phyloP scores from a whole-genome alignment of 2,329 filamentous ascomycete species.

The Fusarium subglutinans region DNA sequence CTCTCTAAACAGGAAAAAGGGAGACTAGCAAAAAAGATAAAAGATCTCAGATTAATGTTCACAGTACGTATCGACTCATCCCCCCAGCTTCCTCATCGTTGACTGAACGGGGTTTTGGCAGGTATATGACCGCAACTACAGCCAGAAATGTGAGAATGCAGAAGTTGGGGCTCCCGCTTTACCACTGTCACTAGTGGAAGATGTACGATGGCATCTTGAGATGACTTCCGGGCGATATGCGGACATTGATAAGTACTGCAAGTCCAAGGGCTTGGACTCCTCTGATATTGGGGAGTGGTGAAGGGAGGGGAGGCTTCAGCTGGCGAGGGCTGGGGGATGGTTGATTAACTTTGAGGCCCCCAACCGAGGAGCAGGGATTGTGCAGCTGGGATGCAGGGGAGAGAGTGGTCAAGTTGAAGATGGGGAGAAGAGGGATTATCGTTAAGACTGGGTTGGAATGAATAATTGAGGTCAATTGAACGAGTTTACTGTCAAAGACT shows the following conservation, averaged over 20 bases:
- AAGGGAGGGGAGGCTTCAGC: neutral
- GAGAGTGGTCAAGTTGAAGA: neutral
- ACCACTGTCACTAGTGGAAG: neutral
- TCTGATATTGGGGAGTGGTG: neutral
- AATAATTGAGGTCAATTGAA: neutral
- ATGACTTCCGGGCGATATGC: neutral
- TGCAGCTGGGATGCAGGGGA: neutral
- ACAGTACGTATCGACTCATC: neutral
- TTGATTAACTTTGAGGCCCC: slow-evolving; percentile 14
- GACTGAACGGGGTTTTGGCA: neutral
- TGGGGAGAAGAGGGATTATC: neutral
- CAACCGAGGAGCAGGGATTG: slow-evolving; percentile 12
- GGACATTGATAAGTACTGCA: neutral
- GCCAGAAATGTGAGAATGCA: neutral
- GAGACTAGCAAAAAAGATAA: neutral
- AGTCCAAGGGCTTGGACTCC: neutral
- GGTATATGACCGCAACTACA: neutral
- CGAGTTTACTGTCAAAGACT: neutral
- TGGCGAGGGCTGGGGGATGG: neutral
- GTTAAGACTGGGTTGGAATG: too few species aligned
- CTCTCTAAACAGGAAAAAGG: neutral
- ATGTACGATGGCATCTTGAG: neutral
- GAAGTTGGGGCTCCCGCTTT: neutral
- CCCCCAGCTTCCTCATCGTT: neutral
- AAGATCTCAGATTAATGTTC: neutral